Evolutionary conservation across 1,284 basidiomycete species (phyloP), one percentile per base, ranked within the genome.

Genomic region (Inonotus hispidus): DNA sequence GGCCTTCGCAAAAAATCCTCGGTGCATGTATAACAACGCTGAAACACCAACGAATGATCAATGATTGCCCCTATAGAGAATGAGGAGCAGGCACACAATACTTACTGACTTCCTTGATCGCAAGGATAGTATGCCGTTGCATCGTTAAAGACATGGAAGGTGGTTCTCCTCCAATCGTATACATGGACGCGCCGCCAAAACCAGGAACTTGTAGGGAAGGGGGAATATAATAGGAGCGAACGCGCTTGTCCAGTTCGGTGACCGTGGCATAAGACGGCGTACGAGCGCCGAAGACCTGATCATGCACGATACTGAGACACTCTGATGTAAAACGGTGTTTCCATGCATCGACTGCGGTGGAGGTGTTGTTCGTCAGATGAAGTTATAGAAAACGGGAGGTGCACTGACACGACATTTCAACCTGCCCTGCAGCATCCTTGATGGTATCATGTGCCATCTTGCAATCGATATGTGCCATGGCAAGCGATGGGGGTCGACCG

Each of bases 21-120:
- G 79, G 69, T 88, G 85, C 77, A 88, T 83, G 66, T 88, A 88
- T 67, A 88, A 85, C 37, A 86, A 70, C 13, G 81, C 85, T 87
- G 64, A 50, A 27, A 52, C 14, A 49, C n/a, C 4, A 49, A 49
- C 6, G 23, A 16, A 35, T 52, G 14, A 52, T 6, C 10, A 27
- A 35, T 52, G 11, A 52, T 16, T 8, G n/a, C 46, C 39, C 13
- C 49, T 37, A 23, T 2, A 14, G 46, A 3, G 25, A 35, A 37
- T n/a, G 5, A 4, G 8, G 10, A 38, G 21, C 62, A 39, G 50
- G n/a, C 41, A 50, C 70, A 23, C n/a, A 29, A 7, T 25, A 72
- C 82, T 63, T 66, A 84, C 85, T 79, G 35, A 87, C 86, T 71
- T 87, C 85, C 69, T 77, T 80, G 66, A 86, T 87, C 7, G 83